Evolutionary conservation across 2,329 filamentous ascomycete species (phyloP), one percentile per base, ranked within the genome.

Genomic region (Chaetomiaceae sp.): DNA sequence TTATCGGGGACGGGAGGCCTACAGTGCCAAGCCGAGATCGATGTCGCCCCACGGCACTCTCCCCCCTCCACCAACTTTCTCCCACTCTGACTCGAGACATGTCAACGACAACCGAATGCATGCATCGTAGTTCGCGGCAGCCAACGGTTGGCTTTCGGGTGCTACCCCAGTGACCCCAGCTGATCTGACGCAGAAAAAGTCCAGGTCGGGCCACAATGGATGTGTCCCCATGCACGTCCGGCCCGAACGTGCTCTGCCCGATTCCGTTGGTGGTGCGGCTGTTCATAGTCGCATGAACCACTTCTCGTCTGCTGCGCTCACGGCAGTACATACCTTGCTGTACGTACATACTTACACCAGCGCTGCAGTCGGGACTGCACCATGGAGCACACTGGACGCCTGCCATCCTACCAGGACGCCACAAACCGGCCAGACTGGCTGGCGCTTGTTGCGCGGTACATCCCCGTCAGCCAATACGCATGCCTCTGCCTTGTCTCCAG

Each of bases 401-500:
- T 76, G n/a, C 79, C 80, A 1, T 78, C 79, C 0, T 83, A 83
- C 63, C 66, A 71, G 46, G 73, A 81, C 54, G 79, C 80, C 48
- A 73, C 70, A 2, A 61, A 69, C 7, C 66, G 63, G 9, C 62
- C 63, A 48, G 73, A 81, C 68, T 81, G 78, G 76, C 68, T 81
- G 14, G 64, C 64, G 27, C 57, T 81, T 4, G 73, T 73, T 11
- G 75, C 72, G 6, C 72, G 75, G 1, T 75, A 74, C 57, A 58
- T 80, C 42, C 60, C 65, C 2, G 58, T 70, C 37, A 52, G 60
- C 5, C 71, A 77, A 60, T 77, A 76, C 58, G 61, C 67, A 21
- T 64, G 65, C 7, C 72, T 81, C 38, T 80, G 76, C 60, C 71
- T 73, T 33, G 78, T 82, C 9, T 74, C 69, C 43, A 66, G 60